Conservation (phyloP, 768 basidiomycete species). For the Terana coerulea region DNA sequence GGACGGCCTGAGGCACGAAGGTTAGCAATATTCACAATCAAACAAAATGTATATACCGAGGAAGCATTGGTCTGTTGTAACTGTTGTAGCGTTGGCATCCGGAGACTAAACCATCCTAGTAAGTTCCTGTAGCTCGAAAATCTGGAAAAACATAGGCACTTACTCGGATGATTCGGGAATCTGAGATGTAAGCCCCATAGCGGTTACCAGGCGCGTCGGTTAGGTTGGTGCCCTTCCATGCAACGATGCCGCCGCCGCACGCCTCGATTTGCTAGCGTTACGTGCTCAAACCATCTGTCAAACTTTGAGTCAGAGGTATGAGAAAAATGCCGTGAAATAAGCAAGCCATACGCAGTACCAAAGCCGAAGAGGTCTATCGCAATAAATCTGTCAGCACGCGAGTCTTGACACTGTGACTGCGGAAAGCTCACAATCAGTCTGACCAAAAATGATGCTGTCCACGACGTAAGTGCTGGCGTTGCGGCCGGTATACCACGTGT, state of each 20-base stretch:
- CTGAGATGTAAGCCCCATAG: slow-evolving; percentile 53
- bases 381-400: neutral
- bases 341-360: slow-evolving; percentile 47
- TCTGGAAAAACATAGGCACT: slow-evolving; percentile 17
- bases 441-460: slow-evolving; percentile 59
- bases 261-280: slow-evolving; percentile 57
- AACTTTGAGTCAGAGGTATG: neutral
- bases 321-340: neutral
- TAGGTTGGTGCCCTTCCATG: slow-evolving; percentile 59
- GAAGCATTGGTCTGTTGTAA: slow-evolving; percentile 43
- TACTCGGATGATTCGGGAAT: slow-evolving; percentile 55
- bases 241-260: slow-evolving; percentile 62
- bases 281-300: slow-evolving; percentile 55
- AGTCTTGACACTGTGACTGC: neutral
- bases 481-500: slow-evolving; percentile 62
- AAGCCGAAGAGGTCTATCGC: slow-evolving; percentile 56
- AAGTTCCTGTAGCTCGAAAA: neutral
- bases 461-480: slow-evolving; percentile 56
- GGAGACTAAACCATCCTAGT: slow-evolving; percentile 40
- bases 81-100: slow-evolving; percentile 48
- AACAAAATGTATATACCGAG: slow-evolving; percentile 35
- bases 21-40: neutral
- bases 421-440: slow-evolving; percentile 52
- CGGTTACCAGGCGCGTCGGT: slow-evolving; percentile 46
- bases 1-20: slow-evolving; percentile 37